Base-by-base conservation (phyloP, 1,284 basidiomycete genomes). In the Termitomyces sp. region DNA sequence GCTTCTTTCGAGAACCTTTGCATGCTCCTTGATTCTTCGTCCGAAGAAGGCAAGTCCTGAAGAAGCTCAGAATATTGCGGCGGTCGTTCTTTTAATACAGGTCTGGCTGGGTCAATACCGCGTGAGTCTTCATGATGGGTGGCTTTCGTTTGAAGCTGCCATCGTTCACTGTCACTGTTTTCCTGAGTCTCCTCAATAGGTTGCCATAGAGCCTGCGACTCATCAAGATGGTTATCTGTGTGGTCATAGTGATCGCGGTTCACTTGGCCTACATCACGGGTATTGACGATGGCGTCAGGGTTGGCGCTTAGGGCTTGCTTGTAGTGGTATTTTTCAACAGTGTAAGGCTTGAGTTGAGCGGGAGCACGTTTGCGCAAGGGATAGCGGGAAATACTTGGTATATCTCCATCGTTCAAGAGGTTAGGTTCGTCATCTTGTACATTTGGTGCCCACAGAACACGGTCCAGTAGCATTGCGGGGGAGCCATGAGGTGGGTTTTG, bases 281-380 rank as follows among this genome's bases (percentile, higher is more conserved):
- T 60, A 50, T 77, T 80, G 40, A 86, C 72, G 40, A 86, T 79
- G 3, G 83, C 83, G 26, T 86, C 84, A 5, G 83, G 83, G 56
- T 75, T 75, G 4, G 65, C 57, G 34, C 69, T 70, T 52, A 86
- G 63, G 34, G 75, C 71, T 13, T 66, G 64, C 50, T 77, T 74
- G 64, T 86, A 86, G 43, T 68, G 43, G 13, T 71, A 50, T 46
- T 75, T 70, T 52, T 86, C 83, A 31, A 74, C 72, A 5, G 72
- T 71, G 58, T 82, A 86, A 3, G 84, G 84, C 36, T 75, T 75
- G 24, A 81, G 56, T 60, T 86, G 84, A 43, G 75, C 70, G 34
- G 74, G 66, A 42, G 76, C 68, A 39, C 84, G 76, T 48, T 62
- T 64, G 31, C 83, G 80, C 45, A 84, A 66, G 1, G 77, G 68